A percentile compares a stretch with the other conserved stretches of the same genome.
These are phyloP conservation scores for Amniculicola lignicola DNA, from an alignment of 495 filamentous ascomycete species.

Conservation along the genomic window DNA sequence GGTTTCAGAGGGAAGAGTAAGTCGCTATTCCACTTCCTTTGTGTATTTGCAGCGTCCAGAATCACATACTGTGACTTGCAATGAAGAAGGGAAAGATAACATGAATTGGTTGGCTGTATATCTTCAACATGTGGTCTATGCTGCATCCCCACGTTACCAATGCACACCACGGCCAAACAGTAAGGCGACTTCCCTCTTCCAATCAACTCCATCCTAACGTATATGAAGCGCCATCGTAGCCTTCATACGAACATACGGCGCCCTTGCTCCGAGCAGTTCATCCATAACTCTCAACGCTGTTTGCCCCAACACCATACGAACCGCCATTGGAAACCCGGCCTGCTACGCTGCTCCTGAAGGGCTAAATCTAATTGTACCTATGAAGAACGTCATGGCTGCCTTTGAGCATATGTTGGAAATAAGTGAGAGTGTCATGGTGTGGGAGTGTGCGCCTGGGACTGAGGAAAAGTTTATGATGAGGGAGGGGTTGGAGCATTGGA, in stretches of 20 bases:
- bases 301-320: constrained; percentile 5
- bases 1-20: constrained; percentile 5
- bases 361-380: neutral
- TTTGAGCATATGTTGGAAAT: constrained; percentile 1
- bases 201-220: too few species aligned
- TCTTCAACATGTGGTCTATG: neutral
- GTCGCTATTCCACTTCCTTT: too few species aligned
- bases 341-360: neutral
- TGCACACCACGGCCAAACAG: constrained; percentile 6
- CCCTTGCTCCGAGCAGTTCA: neutral
- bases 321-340: neutral
- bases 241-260: neutral
- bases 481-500: neutral
- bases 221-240: too few species aligned
- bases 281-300: neutral
- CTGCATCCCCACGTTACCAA: neutral
- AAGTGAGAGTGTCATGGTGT: too few species aligned
- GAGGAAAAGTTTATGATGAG: neutral
- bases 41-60: too few species aligned
- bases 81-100: too few species aligned
- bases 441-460: neutral
- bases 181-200: too few species aligned
- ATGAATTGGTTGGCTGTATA: neutral
- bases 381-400: neutral
- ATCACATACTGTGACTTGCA: too few species aligned